A percentile compares a stretch with the other conserved stretches of the same genome.
phyloP scores from a whole-genome alignment of 495 filamentous ascomycete genomes.

The Choiromyces venosus region DNA sequence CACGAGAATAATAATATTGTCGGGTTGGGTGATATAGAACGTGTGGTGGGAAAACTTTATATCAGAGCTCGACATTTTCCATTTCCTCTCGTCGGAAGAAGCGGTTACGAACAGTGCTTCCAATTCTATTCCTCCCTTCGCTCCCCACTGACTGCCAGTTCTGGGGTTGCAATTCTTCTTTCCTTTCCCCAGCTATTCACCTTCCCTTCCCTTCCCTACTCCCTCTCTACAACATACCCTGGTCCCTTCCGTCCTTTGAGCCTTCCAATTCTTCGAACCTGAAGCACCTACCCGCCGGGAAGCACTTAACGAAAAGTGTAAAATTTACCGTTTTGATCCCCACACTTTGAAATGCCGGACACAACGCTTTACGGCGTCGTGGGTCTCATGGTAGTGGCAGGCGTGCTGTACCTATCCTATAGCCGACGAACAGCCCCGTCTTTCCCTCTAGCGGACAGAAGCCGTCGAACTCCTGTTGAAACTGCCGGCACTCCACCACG shows the following conservation, averaged over 20 bases:
- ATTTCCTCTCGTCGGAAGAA: neutral
- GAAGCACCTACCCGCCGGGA: neutral
- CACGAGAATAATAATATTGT: neutral
- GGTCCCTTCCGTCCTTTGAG: neutral
- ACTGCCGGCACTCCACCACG: neutral
- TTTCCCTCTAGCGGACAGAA: neutral
- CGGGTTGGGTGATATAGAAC: neutral
- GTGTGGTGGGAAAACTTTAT: neutral
- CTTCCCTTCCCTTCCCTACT: neutral
- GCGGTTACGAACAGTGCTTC: neutral
- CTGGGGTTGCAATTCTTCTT: neutral
- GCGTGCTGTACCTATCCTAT: neutral
- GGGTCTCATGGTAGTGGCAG: neutral
- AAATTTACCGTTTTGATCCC: neutral
- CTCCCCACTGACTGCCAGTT: neutral
- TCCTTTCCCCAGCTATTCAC: neutral
- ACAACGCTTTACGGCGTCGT: neutral
- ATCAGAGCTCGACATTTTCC: neutral
- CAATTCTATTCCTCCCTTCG: neutral
- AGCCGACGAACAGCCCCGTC: neutral
- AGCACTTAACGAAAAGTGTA: neutral
- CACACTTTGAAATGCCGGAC: conserved; percentile 3
- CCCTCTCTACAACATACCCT: neutral
- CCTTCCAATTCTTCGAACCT: neutral
- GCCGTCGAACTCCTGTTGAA: neutral